Evolutionary conservation across 192 early-diverging fungal genomes (phyloP).

Genomic region (Coemansia nantahalensis): DNA sequence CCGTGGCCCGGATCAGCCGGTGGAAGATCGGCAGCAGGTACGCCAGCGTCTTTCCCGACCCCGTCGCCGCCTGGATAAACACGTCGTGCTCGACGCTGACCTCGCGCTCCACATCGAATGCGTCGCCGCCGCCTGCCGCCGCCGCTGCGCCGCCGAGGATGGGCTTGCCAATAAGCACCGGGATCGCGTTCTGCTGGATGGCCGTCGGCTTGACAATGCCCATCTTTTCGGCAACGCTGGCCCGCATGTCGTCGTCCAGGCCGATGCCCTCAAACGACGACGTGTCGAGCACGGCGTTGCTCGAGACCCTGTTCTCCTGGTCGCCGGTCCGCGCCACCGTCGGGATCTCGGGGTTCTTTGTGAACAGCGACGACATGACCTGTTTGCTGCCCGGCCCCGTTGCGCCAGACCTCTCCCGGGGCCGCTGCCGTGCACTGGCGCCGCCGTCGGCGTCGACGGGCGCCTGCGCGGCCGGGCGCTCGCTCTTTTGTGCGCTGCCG

Average conservation of each 20-base stretch:
- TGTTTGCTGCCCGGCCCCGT: constrained; percentile 45
- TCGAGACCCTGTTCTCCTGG: constrained; percentile 37
- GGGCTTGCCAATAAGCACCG: constrained; percentile 59
- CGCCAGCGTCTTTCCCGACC: constrained; percentile 96
- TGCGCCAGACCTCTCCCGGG: constrained; percentile 22
- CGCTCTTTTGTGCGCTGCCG: background rate
- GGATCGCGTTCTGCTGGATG: constrained; percentile 87
- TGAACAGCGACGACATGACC: constrained; percentile 80
- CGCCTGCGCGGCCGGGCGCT: background rate
- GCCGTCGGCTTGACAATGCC: constrained; percentile 76
- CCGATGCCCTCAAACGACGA: constrained; percentile 75
- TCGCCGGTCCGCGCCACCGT: constrained; percentile 9
- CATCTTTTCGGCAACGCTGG: constrained; percentile 70
- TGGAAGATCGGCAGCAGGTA: constrained; percentile 94
- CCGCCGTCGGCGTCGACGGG: background rate
- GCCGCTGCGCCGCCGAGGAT: constrained; percentile 3
- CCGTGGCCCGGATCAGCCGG: constrained; percentile 70
- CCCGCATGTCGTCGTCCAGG: constrained; percentile 65
- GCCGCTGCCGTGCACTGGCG: background rate
- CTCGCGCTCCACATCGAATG: constrained; percentile 46
- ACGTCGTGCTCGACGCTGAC: constrained; percentile 65
- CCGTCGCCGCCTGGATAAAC: constrained; percentile 93
- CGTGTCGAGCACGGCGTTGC: constrained; percentile 47
- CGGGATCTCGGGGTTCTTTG: constrained; percentile 64
- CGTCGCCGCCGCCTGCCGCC: constrained; percentile 11